Evolutionary conservation across 352 stramenopile species (phyloP).

Genomic region (Phytophthora pisi): DNA sequence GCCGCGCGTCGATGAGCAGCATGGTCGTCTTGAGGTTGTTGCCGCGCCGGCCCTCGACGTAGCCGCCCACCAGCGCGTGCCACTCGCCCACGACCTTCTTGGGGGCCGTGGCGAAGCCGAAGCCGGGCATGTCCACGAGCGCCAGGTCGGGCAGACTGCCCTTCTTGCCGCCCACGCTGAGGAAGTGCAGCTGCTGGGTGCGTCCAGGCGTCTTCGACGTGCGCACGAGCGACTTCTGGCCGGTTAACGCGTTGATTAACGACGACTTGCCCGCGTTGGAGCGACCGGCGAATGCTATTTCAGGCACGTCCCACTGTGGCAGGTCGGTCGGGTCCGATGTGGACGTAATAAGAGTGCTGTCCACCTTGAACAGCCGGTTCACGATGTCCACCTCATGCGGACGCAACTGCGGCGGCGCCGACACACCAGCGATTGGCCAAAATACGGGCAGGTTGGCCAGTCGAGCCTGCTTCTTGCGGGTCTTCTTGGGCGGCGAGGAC

Average conservation of each 20-base stretch:
- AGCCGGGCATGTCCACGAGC: conserved; percentile 89
- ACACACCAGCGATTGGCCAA: conserved; percentile 68
- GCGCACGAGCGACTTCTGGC: conserved; percentile 64
- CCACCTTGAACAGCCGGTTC: conserved; percentile 62
- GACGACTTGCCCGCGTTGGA: conserved; percentile 92
- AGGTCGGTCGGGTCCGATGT: conserved; percentile 60
- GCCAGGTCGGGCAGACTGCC: conserved; percentile 69
- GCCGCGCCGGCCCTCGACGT: conserved; percentile 65
- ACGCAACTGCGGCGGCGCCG: conserved; percentile 50
- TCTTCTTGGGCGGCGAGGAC: conserved; percentile 21
- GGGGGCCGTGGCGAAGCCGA: conserved; percentile 81
- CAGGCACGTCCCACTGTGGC: conserved; percentile 69
- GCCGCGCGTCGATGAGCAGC: conserved; percentile 80
- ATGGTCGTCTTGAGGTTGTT: conserved; percentile 80
- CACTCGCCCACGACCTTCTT: conserved; percentile 79
- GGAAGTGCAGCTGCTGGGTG: conserved; percentile 83
- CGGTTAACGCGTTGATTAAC: conserved; percentile 86
- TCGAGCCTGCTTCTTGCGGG: conserved; percentile 65
- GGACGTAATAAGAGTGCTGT: conserved; percentile 75
- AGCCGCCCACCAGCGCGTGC: conserved; percentile 82
- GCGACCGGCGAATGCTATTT: conserved; percentile 87
- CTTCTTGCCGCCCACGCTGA: conserved; percentile 79
- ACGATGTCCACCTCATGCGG: conserved; percentile 68
- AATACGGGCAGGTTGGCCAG: conserved; percentile 49
- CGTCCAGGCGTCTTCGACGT: conserved; percentile 89